Conservation (phyloP, 2,329 filamentous ascomycete species). For the Pezicula neosporulosa region DNA sequence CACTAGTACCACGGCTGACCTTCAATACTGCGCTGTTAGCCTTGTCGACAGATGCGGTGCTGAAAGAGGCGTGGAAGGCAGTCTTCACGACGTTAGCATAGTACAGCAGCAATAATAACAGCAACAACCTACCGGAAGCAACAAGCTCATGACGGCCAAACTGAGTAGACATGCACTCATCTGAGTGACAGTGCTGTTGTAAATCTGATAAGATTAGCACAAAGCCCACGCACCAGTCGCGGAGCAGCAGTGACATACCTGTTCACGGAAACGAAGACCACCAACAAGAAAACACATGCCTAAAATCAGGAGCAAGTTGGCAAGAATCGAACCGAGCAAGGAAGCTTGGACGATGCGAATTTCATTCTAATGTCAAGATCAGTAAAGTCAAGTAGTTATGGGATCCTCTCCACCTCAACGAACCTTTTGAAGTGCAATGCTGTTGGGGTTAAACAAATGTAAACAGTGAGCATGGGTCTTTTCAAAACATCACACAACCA, state of each 20-base stretch:
- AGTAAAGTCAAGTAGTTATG: neutral
- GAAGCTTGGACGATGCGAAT: constrained; percentile 92
- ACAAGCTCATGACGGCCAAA: constrained; percentile 83
- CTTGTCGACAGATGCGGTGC: constrained; percentile 38
- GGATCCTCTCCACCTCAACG: constrained; percentile 6
- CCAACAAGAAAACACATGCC: constrained; percentile 90
- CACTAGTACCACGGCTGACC: constrained; percentile 85
- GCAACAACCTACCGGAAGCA: constrained; percentile 63
- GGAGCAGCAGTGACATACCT: constrained; percentile 44
- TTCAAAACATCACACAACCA: constrained; percentile 13
- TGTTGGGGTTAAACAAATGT: constrained; percentile 33
- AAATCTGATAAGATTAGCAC: constrained; percentile 53
- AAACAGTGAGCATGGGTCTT: constrained; percentile 33
- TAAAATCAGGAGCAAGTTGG: constrained; percentile 83
- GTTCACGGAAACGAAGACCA: constrained; percentile 82
- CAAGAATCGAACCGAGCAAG: constrained; percentile 82
- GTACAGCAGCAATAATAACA: neutral
- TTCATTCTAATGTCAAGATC: constrained; percentile 54
- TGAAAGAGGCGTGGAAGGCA: constrained; percentile 88
- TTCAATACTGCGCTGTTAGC: constrained; percentile 73
- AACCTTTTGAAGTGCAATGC: constrained; percentile 72
- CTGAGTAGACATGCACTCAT: constrained; percentile 94
- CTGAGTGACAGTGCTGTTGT: constrained; percentile 92
- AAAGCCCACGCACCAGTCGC: neutral
- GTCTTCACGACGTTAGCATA: constrained; percentile 46